Percentiles rank a stretch among this genome's conserved stretches.
phyloP scores from a whole-genome alignment of 305 asterid species.

The Fraxinus dipetala region DNA sequence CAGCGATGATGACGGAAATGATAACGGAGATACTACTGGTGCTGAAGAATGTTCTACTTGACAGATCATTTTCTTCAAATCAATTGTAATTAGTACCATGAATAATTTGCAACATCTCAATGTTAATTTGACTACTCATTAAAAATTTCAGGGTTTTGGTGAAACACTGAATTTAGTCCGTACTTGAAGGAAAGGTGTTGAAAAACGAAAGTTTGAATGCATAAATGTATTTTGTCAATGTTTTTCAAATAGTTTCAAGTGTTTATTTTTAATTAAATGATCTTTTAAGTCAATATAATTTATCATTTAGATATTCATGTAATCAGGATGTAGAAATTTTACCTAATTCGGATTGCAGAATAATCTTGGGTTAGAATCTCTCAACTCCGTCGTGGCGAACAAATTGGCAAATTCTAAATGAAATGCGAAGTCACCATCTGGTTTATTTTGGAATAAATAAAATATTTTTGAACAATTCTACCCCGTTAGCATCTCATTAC shows the following conservation, averaged over 20 bases:
- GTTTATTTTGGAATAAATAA: no score
- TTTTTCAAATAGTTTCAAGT: not conserved
- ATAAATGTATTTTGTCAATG: not conserved
- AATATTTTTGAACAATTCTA: no score
- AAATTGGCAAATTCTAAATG: no score
- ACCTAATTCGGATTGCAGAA: no score
- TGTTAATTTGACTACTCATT: not conserved
- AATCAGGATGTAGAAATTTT: no score
- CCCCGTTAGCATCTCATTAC: no score
- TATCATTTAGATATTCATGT: no score
- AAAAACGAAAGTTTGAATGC: not conserved
- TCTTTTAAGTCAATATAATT: no score
- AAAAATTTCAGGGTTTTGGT: not conserved
- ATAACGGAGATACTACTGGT: slow-evolving; percentile 31
- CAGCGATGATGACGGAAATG: slow-evolving; percentile 15
- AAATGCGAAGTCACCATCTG: no score
- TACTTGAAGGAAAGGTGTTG: not conserved
- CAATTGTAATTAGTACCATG: slow-evolving; percentile 30
- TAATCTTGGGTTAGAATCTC: no score
- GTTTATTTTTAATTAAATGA: not conserved
- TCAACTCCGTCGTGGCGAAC: no score
- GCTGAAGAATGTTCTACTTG: slow-evolving; percentile 36
- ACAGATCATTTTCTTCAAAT: slow-evolving; percentile 10
- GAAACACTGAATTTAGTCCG: not conserved
- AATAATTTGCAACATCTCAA: slow-evolving; percentile 7